Base-by-base conservation (phyloP, 495 filamentous ascomycete species). In the Immersiella caudata region DNA sequence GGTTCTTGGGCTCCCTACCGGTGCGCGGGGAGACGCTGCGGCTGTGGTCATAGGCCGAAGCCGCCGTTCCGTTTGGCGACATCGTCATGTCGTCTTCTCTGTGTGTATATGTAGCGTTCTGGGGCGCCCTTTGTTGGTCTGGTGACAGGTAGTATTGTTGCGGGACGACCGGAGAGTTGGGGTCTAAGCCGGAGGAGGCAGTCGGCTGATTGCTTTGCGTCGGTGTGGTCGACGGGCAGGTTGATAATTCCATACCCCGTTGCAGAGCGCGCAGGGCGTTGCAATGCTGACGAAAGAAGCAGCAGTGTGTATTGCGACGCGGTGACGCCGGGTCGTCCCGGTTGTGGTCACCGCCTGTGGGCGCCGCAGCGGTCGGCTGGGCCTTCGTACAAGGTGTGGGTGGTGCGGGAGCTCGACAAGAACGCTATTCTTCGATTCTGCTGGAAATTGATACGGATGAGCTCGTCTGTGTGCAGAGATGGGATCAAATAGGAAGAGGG, bases 1-100 rank as follows among this genome's bases (percentile, higher is more conserved):
- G 88, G 71, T 88, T 88, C 79, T 96, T 96, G 70, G 90, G 88
- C 11, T 83, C 80, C 29, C 75, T 56, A 51, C 76, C 67, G 68
- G 85, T 78, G 71, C 76, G 76, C 67, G 80, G 75, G 57, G 85
- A 80, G 75, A 84, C 76, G 78, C 80, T 80, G 54, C 75, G 77
- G 65, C 77, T 75, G 70, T 78, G 24, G 20, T 20, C 36, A 29
- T 56, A 60, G 2, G 49, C 59, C 9, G 64, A 29, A 36, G 67
- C 65, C 6, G 58, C 65, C 6, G 33, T 21, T 21, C 70, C 70
- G 49, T 68, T 68, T 7, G 35, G 12, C 14, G 66, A 65, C 6
- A 69, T 57, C 1, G 67, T 49, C 70, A 76, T 76, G n/a, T 20
- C 52, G 24, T 35, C 50, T 36, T 60, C 0, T 12, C 12, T 25